Conservation (phyloP, 78 protist genomes). For the Chrysochromulina parva region DNA sequence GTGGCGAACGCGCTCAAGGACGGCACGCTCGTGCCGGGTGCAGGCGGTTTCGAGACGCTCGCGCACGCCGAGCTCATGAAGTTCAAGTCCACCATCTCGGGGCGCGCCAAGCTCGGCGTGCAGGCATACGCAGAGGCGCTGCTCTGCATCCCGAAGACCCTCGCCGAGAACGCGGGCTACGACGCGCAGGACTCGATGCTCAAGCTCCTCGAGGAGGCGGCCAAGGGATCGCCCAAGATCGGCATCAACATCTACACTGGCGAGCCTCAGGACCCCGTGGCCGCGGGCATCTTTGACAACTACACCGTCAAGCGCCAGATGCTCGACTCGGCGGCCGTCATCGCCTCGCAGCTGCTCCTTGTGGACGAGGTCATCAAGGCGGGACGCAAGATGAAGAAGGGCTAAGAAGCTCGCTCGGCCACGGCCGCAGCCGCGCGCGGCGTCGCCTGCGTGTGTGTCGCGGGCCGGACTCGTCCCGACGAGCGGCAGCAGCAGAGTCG, state of each 20-base stretch:
- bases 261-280: constrained; percentile 83
- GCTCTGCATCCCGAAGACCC: constrained; percentile 94
- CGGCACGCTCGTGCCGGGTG: constrained; percentile 91
- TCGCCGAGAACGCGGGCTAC: constrained; percentile 94
- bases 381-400: constrained; percentile 65
- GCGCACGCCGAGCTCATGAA: constrained; percentile 71
- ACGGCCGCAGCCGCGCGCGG: no score
- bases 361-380: constrained; percentile 99
- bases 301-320: constrained; percentile 92
- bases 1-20: constrained; percentile 96
- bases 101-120: constrained; percentile 78
- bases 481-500: no score
- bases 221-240: background rate
- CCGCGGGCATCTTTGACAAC: constrained; percentile 96
- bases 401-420: background rate
- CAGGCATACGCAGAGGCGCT: constrained; percentile 97
- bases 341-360: constrained; percentile 91
- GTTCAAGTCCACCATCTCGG: constrained; percentile 43
- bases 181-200: constrained; percentile 91
- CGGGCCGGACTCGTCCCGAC: no score
- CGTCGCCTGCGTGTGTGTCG: no score
- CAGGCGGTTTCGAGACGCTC: constrained; percentile 96
- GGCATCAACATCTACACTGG: constrained; percentile 96
- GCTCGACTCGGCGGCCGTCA: constrained; percentile 61
- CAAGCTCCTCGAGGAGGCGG: constrained; percentile 61